Percentiles rank a stretch among this genome's conserved stretches.
Evolutionary conservation across 176 grass and related monocot species (phyloP).

Genomic region (Bromus sterilis): DNA sequence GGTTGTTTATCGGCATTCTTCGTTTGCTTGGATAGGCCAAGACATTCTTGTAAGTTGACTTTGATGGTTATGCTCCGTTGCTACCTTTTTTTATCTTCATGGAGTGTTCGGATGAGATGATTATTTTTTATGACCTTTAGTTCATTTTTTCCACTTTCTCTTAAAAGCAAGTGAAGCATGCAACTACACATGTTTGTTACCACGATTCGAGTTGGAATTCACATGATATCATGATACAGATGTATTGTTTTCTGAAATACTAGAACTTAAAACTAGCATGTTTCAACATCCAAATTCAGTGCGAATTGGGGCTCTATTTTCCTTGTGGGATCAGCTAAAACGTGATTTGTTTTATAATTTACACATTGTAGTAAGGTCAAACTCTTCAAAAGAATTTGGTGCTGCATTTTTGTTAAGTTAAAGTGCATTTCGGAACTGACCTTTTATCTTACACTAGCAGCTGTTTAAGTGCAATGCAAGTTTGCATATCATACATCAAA

Average conservation of each 20-base stretch:
- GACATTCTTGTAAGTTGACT: conserved; percentile 71
- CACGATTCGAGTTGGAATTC: background rate
- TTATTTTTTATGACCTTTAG: background rate
- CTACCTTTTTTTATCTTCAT: background rate
- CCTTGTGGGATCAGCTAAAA: background rate
- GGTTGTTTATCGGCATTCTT: conserved; percentile 70
- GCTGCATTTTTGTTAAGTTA: background rate
- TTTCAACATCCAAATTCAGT: background rate
- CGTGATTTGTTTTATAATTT: conserved; percentile 1
- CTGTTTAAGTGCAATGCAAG: background rate
- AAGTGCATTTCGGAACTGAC: background rate
- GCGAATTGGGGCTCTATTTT: background rate
- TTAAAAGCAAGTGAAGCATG: background rate
- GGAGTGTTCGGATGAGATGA: background rate
- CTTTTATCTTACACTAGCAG: background rate
- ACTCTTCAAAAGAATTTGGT: background rate
- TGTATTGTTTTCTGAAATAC: background rate
- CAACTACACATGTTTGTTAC: background rate
- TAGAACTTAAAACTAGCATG: background rate
- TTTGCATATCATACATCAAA: background rate
- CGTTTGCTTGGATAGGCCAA: conserved; percentile 97
- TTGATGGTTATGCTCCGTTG: background rate
- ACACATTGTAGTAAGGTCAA: background rate
- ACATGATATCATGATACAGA: background rate
- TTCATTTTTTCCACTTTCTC: background rate